phyloP scores from a whole-genome alignment of 1,284 basidiomycete genomes.

The Sutorius eximius region DNA sequence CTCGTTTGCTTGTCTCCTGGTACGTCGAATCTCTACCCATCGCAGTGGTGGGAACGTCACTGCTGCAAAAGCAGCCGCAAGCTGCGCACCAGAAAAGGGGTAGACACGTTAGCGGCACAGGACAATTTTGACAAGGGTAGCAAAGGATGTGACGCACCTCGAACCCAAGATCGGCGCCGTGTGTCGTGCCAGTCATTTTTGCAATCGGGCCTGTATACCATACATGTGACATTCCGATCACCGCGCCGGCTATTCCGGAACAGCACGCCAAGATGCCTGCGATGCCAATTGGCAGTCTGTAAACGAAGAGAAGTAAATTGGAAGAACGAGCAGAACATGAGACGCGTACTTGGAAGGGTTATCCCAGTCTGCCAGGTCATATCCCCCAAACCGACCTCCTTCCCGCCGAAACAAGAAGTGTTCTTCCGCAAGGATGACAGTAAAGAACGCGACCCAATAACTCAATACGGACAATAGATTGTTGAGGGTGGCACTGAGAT shows the following conservation, averaged over 20 bases:
- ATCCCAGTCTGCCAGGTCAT: slow-evolving; percentile 60
- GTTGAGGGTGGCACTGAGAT: slow-evolving; percentile 57
- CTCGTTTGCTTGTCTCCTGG: slow-evolving; percentile 36
- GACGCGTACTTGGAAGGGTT: slow-evolving; percentile 39
- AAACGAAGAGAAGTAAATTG: too few species aligned
- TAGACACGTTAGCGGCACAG: neutral
- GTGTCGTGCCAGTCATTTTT: slow-evolving; percentile 39
- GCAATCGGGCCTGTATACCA: slow-evolving; percentile 58
- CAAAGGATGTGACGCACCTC: slow-evolving; percentile 38
- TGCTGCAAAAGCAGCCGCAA: slow-evolving; percentile 45
- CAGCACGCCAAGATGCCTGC: slow-evolving; percentile 53
- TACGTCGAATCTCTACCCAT: slow-evolving; percentile 45
- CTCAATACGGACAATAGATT: slow-evolving; percentile 57
- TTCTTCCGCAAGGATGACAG: slow-evolving; percentile 58
- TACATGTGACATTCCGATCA: slow-evolving; percentile 49
- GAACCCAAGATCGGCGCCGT: slow-evolving; percentile 58
- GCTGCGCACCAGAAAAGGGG: slow-evolving; percentile 26
- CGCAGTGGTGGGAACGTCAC: slow-evolving; percentile 43
- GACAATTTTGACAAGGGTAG: neutral
- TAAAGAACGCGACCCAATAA: slow-evolving; percentile 67
- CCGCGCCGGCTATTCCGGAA: slow-evolving; percentile 48
- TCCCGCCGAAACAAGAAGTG: slow-evolving; percentile 55
- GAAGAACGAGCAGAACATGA: neutral
- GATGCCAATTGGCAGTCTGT: slow-evolving; percentile 52
- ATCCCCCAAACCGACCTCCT: slow-evolving; percentile 46